These are phyloP conservation scores for Turritis glabra DNA, from an alignment of 345 rosid species.

Conservation along the genomic window DNA sequence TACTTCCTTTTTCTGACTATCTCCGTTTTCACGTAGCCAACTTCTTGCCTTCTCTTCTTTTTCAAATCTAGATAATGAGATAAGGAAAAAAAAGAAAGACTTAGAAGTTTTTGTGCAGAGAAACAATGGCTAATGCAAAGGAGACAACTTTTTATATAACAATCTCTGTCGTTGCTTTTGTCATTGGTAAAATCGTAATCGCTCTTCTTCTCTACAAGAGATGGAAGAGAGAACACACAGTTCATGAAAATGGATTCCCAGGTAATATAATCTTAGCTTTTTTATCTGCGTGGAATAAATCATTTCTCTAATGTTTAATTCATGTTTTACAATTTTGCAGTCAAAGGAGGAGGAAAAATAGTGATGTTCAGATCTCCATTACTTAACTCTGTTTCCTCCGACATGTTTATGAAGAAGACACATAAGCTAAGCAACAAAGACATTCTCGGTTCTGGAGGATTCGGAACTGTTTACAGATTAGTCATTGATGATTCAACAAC, in stretches of 20 bases:
- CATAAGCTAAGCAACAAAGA: slow-evolving; percentile 68
- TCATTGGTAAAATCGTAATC: slow-evolving; percentile 60
- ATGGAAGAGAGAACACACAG: slow-evolving; percentile 57
- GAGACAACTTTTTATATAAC: slow-evolving; percentile 60
- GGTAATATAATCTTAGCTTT: slow-evolving; percentile 32
- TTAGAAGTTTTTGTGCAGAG: slow-evolving; percentile 15
- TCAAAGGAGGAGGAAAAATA: slow-evolving; percentile 66
- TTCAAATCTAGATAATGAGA: neutral
- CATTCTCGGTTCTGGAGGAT: slow-evolving; percentile 79
- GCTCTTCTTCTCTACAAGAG: slow-evolving; percentile 65
- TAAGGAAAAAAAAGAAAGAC: neutral
- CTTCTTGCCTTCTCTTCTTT: slow-evolving; percentile 14
- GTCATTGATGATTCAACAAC: slow-evolving; percentile 50
- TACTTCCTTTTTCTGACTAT: slow-evolving; percentile 12
- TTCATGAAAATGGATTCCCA: slow-evolving; percentile 49
- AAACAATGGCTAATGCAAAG: slow-evolving; percentile 54
- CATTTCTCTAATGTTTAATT: neutral
- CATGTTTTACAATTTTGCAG: neutral
- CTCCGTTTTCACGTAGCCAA: slow-evolving; percentile 25
- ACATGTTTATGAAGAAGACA: slow-evolving; percentile 60
- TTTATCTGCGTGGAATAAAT: neutral
- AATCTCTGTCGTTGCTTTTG: slow-evolving; percentile 57
- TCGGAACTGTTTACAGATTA: slow-evolving; percentile 74
- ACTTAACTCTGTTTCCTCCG: slow-evolving; percentile 53
- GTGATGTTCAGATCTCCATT: slow-evolving; percentile 70